Evolutionary conservation across 2,329 filamentous ascomycete genomes (phyloP).

Genomic region (Biscogniauxia marginata): DNA sequence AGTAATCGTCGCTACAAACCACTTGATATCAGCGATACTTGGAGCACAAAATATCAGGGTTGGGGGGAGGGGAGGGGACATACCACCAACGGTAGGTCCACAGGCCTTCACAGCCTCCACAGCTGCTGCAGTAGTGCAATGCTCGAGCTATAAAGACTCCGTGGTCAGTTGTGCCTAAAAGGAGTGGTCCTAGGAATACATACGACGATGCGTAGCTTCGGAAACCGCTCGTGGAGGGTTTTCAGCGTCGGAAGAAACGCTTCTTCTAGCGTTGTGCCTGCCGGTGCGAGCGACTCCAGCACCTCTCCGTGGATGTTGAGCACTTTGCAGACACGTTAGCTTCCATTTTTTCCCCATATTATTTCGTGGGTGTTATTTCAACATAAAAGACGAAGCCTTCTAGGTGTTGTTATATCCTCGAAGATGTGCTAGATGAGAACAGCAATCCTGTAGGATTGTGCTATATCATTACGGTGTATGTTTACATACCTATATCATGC

Average conservation of each 20-base stretch:
- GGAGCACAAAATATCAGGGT: background rate
- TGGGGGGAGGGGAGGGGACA: conserved; percentile 2
- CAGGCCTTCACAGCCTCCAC: conserved; percentile 75
- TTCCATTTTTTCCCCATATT: background rate
- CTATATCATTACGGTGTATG: background rate
- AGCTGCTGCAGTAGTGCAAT: conserved; percentile 83
- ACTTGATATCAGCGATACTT: background rate
- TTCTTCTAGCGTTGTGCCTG: conserved; percentile 44
- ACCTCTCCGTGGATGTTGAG: conserved; percentile 92
- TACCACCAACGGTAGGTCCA: conserved; percentile 69
- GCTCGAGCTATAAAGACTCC: conserved; percentile 59
- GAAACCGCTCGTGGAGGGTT: conserved; percentile 72
- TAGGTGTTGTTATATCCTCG: background rate
- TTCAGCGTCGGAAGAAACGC: conserved; percentile 77
- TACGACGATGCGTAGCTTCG: conserved; percentile 61
- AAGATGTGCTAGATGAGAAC: background rate
- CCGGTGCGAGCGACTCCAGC: conserved; percentile 48
- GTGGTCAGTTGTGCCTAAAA: background rate
- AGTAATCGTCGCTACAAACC: conserved; percentile 67
- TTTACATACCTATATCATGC: conserved; percentile 53
- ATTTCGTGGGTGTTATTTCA: background rate
- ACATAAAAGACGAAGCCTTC: background rate
- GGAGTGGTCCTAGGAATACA: conserved; percentile 1
- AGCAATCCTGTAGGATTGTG: background rate
- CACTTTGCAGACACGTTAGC: conserved; percentile 38